These are phyloP conservation scores for Colletotrichum sp. DNA, from an alignment of 2,329 filamentous ascomycete species.

Conservation along the genomic window DNA sequence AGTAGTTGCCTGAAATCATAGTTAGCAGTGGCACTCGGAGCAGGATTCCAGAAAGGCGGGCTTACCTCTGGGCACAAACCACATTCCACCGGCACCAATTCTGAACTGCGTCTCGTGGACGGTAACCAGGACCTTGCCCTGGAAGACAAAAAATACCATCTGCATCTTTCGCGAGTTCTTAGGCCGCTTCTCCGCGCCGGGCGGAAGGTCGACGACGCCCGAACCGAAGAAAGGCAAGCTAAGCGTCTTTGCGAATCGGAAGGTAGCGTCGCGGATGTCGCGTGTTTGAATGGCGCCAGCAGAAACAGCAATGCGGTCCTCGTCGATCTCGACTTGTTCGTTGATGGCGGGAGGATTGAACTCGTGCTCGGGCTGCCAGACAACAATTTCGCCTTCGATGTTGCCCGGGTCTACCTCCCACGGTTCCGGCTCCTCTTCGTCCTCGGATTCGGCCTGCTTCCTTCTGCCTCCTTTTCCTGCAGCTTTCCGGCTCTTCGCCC, in stretches of 20 bases:
- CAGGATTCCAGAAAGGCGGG: constrained; percentile 17
- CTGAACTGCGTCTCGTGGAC: constrained; percentile 79
- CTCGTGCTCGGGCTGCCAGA: constrained; percentile 67
- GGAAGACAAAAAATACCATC: constrained; percentile 92
- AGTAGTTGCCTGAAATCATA: constrained; percentile 78
- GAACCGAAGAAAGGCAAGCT: constrained; percentile 86
- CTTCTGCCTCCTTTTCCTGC: constrained; percentile 30
- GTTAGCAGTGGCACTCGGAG: constrained; percentile 19
- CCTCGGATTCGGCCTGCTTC: constrained; percentile 44
- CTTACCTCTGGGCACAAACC: constrained; percentile 94
- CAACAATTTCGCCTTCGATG: constrained; percentile 66
- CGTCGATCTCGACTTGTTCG: constrained; percentile 58
- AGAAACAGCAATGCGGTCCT: constrained; percentile 63
- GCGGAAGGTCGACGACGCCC: constrained; percentile 87
- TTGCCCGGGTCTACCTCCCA: constrained; percentile 75
- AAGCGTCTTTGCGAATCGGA: constrained; percentile 88
- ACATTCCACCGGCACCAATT: constrained; percentile 87
- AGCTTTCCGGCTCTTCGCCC: constrained; percentile 29
- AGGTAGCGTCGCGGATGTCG: constrained; percentile 70
- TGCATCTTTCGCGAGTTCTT: constrained; percentile 98
- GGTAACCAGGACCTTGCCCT: constrained; percentile 81
- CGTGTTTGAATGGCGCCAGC: constrained; percentile 61
- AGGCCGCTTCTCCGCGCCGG: constrained; percentile 80
- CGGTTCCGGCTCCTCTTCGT: constrained; percentile 64
- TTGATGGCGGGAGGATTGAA: constrained; percentile 50